Base-by-base conservation (phyloP, 2,329 filamentous ascomycete genomes). In the Fulvia fulva region DNA sequence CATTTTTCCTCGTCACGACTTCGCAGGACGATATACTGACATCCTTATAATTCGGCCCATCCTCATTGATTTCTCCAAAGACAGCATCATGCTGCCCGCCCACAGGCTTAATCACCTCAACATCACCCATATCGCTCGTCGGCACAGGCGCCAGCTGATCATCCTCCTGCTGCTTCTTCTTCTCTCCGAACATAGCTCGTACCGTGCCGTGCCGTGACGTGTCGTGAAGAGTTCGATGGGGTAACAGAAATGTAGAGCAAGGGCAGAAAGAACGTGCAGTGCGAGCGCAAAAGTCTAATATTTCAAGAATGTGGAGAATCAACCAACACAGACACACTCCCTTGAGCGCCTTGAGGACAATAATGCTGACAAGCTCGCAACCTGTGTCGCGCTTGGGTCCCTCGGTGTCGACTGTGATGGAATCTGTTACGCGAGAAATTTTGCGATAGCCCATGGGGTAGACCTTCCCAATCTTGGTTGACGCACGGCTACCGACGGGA, bases 1-100 rank as follows among this genome's bases (percentile, higher is more conserved):
- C 21, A 28, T 53, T 22, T n/a, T n/a, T n/a, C n/a, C n/a, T n/a
- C 4, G 2, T n/a, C 34, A 30, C 19, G 25, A 12, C 41, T 19
- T 30, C 22, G 28, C 8, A 21, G 12, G 22, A 19, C 22, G 16
- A 9, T 26, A 22, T 30, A 34, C 55, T 14, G 30, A 77, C 56
- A 30, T 77, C 71, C n/a, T 55, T 53, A 43, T 63, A 63, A 53
- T 63, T 51, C 19, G 60, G 60, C 6, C 58, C 60, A 34, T 51
- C 52, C 49, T 60, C 58, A 23, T 44, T 57, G 52, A 60, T 53
- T 47, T 60, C 51, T 23, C 60, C 60, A 53, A 62, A 62, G 47
- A 62, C 57, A n/a, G 60, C 60, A 51, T 59, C 56, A 11, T 51
- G 51, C 14, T 16, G 28, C 14, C 23, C 37, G 16, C 53, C 55